Base-by-base conservation (phyloP, 768 basidiomycete genomes). In the Amanita subjunquillea region DNA sequence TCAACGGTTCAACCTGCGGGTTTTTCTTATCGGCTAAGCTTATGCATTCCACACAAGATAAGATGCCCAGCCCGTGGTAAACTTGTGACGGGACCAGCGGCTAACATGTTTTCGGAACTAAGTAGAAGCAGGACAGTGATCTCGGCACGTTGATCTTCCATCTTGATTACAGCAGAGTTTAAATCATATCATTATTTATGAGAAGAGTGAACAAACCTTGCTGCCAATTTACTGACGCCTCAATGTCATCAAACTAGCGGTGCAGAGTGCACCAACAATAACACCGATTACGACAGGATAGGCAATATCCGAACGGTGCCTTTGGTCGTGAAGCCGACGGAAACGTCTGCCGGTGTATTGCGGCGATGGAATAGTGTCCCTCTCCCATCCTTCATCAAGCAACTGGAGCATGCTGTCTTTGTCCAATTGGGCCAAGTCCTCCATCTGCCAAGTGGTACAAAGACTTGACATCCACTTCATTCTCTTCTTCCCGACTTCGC, bases 401-500 rank as follows among this genome's bases (percentile, higher is more conserved):
- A 98, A 67, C 53, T 60, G 74, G 27, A 69, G 68, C 67, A 90
- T 86, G 65, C 73, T 73, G 13, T 61, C 69, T 30, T 87, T 82
- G 64, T 91, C 80, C 59, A 94, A 72, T 51, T 65, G 56, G 2
- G 78, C 80, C 54, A 99, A 77, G 51, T 94, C 86, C 42, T 86
- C 87, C 72, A 97, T 72, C 30, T 77, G 70, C 94, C 94, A 98
- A 29, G 71, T 66, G 55, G 90, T 89, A 67, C 91, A 97, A 22
- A 96, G 71, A 55, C 76, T 77, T 17, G 85, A 79, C 87, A 96
- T 94, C 91, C 91, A 94, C 57, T 75, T 77, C 93, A 97, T 97
- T 62, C 95, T 72, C 61, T 75, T 77, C 65, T 81, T 80, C 39
- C 91, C 83, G 48, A 87, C 60, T 46, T 76, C 71, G 2, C 91